Evolutionary conservation across 1,139 yeast species (phyloP).

Genomic region (Yamadazyma triangularis): DNA sequence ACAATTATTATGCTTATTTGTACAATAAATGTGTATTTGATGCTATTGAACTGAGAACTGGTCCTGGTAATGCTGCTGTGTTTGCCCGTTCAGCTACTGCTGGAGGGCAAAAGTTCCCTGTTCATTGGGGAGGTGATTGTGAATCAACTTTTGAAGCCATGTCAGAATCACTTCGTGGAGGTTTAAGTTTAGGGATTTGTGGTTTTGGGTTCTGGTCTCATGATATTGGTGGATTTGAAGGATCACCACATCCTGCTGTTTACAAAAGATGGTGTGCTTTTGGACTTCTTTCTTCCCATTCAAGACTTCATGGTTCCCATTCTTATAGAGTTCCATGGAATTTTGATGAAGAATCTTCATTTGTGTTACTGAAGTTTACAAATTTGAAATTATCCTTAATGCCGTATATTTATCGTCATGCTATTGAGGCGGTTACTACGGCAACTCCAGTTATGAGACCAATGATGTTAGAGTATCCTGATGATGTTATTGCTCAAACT

Average conservation of each 20-base stretch:
- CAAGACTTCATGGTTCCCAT: conserved; percentile 30
- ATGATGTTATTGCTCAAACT: conserved; percentile 17
- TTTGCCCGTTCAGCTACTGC: conserved; percentile 34
- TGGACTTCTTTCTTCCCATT: conserved; percentile 31
- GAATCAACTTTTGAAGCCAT: conserved; percentile 32
- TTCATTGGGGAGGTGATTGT: conserved; percentile 39
- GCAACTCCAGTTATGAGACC: conserved; percentile 30
- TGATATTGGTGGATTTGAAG: conserved; percentile 38
- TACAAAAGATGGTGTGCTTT: conserved; percentile 36
- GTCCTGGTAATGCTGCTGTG: conserved; percentile 24
- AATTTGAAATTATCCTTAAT: conserved; percentile 25
- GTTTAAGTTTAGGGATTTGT: conserved; percentile 23
- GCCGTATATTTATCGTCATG: conserved; percentile 25
- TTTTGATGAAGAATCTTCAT: conserved; percentile 27
- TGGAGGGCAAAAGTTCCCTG: conserved; percentile 33
- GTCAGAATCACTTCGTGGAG: conserved; percentile 33
- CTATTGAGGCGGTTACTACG: conserved; percentile 19
- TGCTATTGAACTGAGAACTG: conserved; percentile 20
- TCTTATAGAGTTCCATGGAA: conserved; percentile 35
- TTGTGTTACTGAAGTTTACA: conserved; percentile 24
- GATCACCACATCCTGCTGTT: conserved; percentile 28
- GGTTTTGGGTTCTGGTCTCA: conserved; percentile 37
- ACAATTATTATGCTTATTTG: conserved; percentile 28
- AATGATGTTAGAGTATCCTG: conserved; percentile 21
- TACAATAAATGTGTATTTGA: conserved; percentile 31